These are phyloP conservation scores for Sarocladium oryzae DNA, from an alignment of 2,329 filamentous ascomycete species.

Conservation along the genomic window DNA sequence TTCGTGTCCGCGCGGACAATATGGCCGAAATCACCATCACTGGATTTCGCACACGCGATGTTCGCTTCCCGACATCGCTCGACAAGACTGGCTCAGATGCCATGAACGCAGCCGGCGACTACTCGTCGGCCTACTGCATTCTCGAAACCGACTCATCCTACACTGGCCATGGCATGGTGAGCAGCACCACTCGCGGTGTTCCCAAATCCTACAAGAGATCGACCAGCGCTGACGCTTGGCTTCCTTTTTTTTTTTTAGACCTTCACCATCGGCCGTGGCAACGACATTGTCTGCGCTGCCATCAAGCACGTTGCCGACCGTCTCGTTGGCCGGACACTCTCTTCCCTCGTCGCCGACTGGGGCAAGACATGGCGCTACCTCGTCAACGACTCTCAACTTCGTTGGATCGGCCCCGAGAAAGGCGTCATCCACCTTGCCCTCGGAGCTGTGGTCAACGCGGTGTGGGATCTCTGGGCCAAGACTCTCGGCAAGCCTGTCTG, in stretches of 20 bases:
- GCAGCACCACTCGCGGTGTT: background rate
- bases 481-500: slow-evolving; percentile 79
- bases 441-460: slow-evolving; percentile 80
- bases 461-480: slow-evolving; percentile 97
- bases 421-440: slow-evolving; percentile 89
- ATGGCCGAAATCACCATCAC: slow-evolving; percentile 60
- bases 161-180: slow-evolving; percentile 73
- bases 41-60: slow-evolving; percentile 64
- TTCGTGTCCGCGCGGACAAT: too few species aligned
- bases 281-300: slow-evolving; percentile 84
- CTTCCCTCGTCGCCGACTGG: slow-evolving; percentile 73
- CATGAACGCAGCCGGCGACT: slow-evolving; percentile 92
- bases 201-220: background rate
- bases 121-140: slow-evolving; percentile 92
- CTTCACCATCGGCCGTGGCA: slow-evolving; percentile 83
- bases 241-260: slow-evolving; percentile 34
- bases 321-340: slow-evolving; percentile 67
- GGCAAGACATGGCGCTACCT: slow-evolving; percentile 85
- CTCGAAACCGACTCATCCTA: slow-evolving; percentile 69
- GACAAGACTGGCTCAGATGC: slow-evolving; percentile 96
- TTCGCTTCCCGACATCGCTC: slow-evolving; percentile 82
- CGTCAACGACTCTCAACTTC: slow-evolving; percentile 83
- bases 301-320: slow-evolving; percentile 74
- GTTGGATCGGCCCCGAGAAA: slow-evolving; percentile 93
- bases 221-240: background rate